Evolutionary conservation across 2,329 filamentous ascomycete species (phyloP).

Genomic region (Fusarium buxicola): DNA sequence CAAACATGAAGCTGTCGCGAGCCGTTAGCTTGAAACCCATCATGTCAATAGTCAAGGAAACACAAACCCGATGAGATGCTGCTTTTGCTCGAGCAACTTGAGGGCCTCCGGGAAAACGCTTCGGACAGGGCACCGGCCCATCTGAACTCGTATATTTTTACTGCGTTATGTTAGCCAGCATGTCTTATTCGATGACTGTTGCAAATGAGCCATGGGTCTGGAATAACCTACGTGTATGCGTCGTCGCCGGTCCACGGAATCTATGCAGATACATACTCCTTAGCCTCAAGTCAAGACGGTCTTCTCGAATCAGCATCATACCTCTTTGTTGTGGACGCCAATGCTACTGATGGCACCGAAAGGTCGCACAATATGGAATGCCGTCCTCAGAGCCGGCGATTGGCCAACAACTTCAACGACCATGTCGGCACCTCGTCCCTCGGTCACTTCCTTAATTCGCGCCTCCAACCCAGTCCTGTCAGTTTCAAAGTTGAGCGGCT

Average conservation of each 20-base stretch:
- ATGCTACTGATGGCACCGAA: constrained; percentile 81
- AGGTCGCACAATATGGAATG: constrained; percentile 76
- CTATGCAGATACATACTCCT: constrained; percentile 52
- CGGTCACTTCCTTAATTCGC: constrained; percentile 78
- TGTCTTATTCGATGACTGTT: constrained; percentile 15
- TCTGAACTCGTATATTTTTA: constrained; percentile 79
- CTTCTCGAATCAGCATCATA: constrained; percentile 48
- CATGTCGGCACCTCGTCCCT: constrained; percentile 85
- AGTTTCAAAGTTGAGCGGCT: constrained; percentile 81
- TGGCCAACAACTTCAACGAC: constrained; percentile 83
- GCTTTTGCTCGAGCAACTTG: constrained; percentile 72
- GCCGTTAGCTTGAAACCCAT: constrained; percentile 13
- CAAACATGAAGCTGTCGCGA: constrained; percentile 76
- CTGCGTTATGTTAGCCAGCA: constrained; percentile 50
- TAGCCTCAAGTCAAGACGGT: constrained; percentile 7
- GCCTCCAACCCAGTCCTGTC: constrained; percentile 73
- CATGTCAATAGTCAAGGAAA: neutral
- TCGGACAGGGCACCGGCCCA: constrained; percentile 81
- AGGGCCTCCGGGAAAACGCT: constrained; percentile 76
- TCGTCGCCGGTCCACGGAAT: constrained; percentile 75
- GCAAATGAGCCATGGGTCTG: neutral
- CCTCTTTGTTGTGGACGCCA: constrained; percentile 80
- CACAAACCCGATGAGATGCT: constrained; percentile 73
- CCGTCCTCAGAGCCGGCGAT: constrained; percentile 75
- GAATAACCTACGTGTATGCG: constrained; percentile 64